Evolutionary conservation across 1,284 basidiomycete genomes (phyloP), one percentile per base, ranked within the genome.

Genomic region (Cryptococcus floricola): DNA sequence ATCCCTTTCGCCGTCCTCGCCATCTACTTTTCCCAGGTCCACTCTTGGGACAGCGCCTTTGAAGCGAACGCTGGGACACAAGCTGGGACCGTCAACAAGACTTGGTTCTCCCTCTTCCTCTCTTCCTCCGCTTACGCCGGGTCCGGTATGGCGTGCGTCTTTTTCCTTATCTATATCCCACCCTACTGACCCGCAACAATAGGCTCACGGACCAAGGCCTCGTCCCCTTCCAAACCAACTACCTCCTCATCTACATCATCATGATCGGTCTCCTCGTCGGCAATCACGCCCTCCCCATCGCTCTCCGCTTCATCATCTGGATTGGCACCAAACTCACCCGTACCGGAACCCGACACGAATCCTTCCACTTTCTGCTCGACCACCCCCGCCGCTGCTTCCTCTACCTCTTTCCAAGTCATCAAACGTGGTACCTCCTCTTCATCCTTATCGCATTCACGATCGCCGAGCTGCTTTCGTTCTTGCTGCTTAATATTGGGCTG

Each of bases 351-450:
- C 58, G 56, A 16, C 49, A 69, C 53, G 66, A 69, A 48, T 58
- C 67, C 8, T 54, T 73, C 12, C 69, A 73, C 56, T 73, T 73
- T 53, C 37, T 73, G 19, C 50, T 73, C 10, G 66, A 69, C 42
- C 70, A 71, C 57, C 67, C 67, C 13, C 52, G 70, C 9, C 71
- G 70, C 41, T 69, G 68, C 56, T 73, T 71, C 49, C 52, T 73
- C 23, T 73, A 73, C 50, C 62, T 73, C 12, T 73, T 71, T 39
- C 70, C 70, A 3, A 68, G 62, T 42, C 66, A 73, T 60, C 70
- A 73, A 48, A 67, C 70, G 2, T 73, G 70, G 70, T 71, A 65
- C 41, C 62, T 73, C 4, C 54, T 63, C 23, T 53, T 66, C 14
- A 58, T 65, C 10, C 55, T 69, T 1, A 28, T 59, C 1, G 57